These are phyloP conservation scores for Pyrus betulifolia DNA, from an alignment of 306 rosid species.

Conservation along the genomic window DNA sequence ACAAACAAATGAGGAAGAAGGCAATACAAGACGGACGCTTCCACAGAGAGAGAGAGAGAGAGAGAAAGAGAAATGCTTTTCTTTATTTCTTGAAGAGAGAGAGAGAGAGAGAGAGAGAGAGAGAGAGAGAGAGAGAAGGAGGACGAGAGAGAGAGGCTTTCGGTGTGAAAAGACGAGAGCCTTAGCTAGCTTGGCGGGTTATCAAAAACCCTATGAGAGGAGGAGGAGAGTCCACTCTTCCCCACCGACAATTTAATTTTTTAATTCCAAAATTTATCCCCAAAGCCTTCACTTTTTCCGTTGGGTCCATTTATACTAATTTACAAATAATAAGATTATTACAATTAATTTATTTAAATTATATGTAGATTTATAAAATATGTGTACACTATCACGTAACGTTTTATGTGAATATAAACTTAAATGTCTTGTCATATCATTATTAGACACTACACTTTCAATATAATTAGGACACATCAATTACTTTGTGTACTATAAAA, in stretches of 20 bases:
- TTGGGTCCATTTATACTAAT: not conserved
- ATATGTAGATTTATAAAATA: too few species aligned
- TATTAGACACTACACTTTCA: too few species aligned
- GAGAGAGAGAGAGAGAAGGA: conserved; percentile 9
- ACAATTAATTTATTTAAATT: not conserved
- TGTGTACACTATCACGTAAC: not conserved
- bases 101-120: conserved; percentile 22
- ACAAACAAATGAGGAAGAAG: not conserved
- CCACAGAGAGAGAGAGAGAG: not conserved
- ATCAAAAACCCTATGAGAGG: conserved; percentile 22
- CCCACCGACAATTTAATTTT: conserved; percentile 52
- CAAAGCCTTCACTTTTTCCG: not conserved
- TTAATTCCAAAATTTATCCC: not conserved
- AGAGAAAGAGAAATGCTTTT: not conserved
- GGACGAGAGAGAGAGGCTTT: conserved; percentile 17
- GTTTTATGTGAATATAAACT: not conserved
- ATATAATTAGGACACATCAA: too few species aligned
- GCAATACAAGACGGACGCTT: conserved; percentile 9
- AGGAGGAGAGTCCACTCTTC: conserved; percentile 1
- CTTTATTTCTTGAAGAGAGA: not conserved
- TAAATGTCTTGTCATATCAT: too few species aligned
- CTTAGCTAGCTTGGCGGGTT: conserved; percentile 37
- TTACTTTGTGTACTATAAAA: too few species aligned
- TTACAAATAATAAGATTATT: not conserved
- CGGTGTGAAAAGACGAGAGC: conserved; percentile 12